phyloP scores from a whole-genome alignment of 2,329 filamentous ascomycete species.

The Dryadomyces quercivorus region DNA sequence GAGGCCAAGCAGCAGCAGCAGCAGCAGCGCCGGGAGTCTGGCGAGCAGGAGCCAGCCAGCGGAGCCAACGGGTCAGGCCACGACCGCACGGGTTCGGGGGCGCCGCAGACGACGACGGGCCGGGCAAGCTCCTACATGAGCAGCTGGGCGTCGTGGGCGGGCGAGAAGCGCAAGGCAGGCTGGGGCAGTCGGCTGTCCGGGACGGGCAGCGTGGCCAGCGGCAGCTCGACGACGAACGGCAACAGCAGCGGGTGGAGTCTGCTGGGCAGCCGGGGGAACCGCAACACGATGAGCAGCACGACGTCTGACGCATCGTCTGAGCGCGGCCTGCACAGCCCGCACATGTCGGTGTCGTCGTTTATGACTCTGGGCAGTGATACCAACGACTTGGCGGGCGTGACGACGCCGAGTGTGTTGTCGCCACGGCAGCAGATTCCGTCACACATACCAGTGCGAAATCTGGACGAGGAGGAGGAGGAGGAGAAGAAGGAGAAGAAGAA shows the following conservation, averaged over 20 bases:
- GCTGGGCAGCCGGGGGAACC: constrained; percentile 7
- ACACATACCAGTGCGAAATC: too few species aligned
- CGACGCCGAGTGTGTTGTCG: neutral
- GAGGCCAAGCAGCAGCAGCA: constrained; percentile 25
- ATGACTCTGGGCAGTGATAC: constrained; percentile 8
- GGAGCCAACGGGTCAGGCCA: neutral
- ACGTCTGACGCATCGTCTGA: constrained; percentile 11
- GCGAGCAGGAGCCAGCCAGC: neutral
- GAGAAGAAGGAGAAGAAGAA: neutral
- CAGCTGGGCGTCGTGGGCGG: constrained; percentile 58
- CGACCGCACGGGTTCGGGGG: neutral
- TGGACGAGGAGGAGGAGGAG: neutral
- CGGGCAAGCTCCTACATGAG: constrained; percentile 54
- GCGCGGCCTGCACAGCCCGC: constrained; percentile 3
- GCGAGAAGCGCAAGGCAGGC: constrained; percentile 58
- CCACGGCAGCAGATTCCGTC: neutral
- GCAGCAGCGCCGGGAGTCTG: neutral
- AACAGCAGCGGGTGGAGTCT: constrained; percentile 1
- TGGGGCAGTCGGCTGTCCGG: constrained; percentile 18
- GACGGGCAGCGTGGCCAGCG: neutral
- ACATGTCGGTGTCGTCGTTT: constrained; percentile 12
- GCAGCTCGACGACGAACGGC: neutral
- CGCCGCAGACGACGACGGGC: constrained; percentile 32
- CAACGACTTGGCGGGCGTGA: neutral
- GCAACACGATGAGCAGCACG: constrained; percentile 15